A percentile compares a stretch with the other conserved stretches of the same genome.
Evolutionary conservation across 2,329 filamentous ascomycete species (phyloP).

Genomic region (Botrytis paeoniae): DNA sequence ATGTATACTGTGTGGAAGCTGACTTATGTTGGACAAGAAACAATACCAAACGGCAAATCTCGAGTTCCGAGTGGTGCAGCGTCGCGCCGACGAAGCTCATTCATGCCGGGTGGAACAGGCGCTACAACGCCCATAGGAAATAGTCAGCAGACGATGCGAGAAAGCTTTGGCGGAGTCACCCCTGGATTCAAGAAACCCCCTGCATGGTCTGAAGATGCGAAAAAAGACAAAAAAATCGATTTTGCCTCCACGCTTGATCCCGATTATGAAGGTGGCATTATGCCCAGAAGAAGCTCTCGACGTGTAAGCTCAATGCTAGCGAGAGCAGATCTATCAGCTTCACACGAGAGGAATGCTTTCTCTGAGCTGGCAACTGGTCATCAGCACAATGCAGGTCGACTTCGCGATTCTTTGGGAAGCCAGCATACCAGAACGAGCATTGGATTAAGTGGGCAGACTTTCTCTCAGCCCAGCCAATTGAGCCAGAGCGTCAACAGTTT

Average conservation of each 20-base stretch:
- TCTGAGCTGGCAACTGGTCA: slow-evolving; percentile 59
- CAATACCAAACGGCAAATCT: slow-evolving; percentile 42
- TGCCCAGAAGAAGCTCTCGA: slow-evolving; percentile 60
- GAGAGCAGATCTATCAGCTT: slow-evolving; percentile 80
- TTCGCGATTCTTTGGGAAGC: slow-evolving; percentile 68
- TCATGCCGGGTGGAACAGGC: slow-evolving; percentile 70
- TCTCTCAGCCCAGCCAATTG: slow-evolving; percentile 31
- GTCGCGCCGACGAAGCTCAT: slow-evolving; percentile 54
- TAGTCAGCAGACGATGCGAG: slow-evolving; percentile 62
- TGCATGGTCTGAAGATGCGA: slow-evolving; percentile 27
- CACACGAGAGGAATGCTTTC: slow-evolving; percentile 77
- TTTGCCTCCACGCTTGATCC: slow-evolving; percentile 70
- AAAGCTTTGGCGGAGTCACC: slow-evolving; percentile 63
- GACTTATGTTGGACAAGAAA: slow-evolving; percentile 69
- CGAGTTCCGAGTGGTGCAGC: slow-evolving; percentile 39
- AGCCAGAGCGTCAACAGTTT: slow-evolving; percentile 57
- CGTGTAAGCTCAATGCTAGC: slow-evolving; percentile 90
- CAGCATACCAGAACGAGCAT: slow-evolving; percentile 60
- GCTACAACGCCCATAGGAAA: slow-evolving; percentile 67
- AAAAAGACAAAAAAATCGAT: slow-evolving; percentile 46
- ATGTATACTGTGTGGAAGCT: slow-evolving; percentile 84
- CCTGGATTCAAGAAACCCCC: slow-evolving; percentile 25
- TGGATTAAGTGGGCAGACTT: slow-evolving; percentile 31
- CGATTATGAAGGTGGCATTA: slow-evolving; percentile 55
- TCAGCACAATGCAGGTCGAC: slow-evolving; percentile 43